Evolutionary conservation across 2,329 filamentous ascomycete species (phyloP), one percentile per base, ranked within the genome.

Genomic region (Zopfia rhizophila): DNA sequence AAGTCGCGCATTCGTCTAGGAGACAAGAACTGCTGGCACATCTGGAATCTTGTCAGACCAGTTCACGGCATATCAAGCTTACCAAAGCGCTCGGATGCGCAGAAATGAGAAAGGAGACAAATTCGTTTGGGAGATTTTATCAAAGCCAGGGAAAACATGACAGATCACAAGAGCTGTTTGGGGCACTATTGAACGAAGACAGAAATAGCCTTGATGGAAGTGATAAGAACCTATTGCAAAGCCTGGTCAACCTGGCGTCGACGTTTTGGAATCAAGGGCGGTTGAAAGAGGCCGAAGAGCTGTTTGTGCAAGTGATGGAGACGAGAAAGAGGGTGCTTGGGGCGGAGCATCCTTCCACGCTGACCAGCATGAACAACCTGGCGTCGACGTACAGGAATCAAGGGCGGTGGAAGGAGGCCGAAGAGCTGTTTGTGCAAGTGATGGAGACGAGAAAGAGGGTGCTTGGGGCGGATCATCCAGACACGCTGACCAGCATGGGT

Each of bases 121-220:
- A 36, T 22, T 36, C 32, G 22, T 44, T 44, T 38, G 40, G 30
- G 12, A 13, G 13, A n/a, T 44, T 38, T 37, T 44, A 44, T 35
- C 7, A 10, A 14, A 22, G 18, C 10, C 32, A 36, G 18, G 32
- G 32, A 18, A 18, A 18, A 36, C 22, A 18, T 22, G 17, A 36
- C 11, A 36, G 32, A 22, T 36, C 32, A 22, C 7, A 36, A 14
- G 8, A 36, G 14, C 32, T 36, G 14, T 36, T 7, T 22, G 18
- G 14, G 17, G 32, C 32, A 18, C 32, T 36, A 18, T 14, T 36
- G 24, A 22, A 36, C 11, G 32, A 36, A 36, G 32, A 36, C 22
- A 36, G 13, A 36, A 22, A 36, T 10, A 36, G 32, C 18, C 32
- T 36, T 11, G 32, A 36, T 21, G 18, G 13, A 36, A 21, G 32